Evolutionary conservation across 2,329 filamentous ascomycete genomes (phyloP).

Genomic region (Fusarium sp.): DNA sequence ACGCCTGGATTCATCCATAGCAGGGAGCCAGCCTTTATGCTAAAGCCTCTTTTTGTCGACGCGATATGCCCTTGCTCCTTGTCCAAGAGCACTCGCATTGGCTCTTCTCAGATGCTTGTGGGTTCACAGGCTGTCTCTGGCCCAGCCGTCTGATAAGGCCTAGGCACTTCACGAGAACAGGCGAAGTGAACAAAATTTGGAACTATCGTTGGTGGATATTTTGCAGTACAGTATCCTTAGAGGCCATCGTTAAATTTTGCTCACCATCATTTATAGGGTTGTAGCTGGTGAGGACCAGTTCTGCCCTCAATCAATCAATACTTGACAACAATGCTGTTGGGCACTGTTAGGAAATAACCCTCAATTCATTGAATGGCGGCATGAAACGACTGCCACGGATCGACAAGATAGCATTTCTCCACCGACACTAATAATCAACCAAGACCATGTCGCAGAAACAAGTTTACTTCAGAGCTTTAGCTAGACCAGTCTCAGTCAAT

Average conservation of each 20-base stretch:
- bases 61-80: conserved; percentile 2
- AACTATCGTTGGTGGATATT: background rate
- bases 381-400: background rate
- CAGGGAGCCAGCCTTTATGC: conserved; percentile 18
- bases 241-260: background rate
- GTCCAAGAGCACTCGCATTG: background rate
- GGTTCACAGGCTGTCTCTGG: background rate
- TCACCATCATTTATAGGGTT: background rate
- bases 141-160: conserved; percentile 24
- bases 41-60: conserved; percentile 18
- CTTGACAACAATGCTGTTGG: background rate
- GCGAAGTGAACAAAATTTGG: background rate
- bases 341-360: background rate
- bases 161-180: background rate
- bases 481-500: background rate
- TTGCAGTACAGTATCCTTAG: background rate
- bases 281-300: background rate
- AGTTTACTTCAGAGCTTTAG: background rate
- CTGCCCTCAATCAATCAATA: background rate
- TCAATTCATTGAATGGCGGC: background rate
- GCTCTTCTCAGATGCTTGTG: background rate
- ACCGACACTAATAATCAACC: background rate
- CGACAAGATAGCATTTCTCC: background rate
- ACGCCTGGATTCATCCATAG: conserved; percentile 10
- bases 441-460: conserved; percentile 2